Conservation (phyloP, 169 alveolate genomes). For the Plasmodium vinckei region DNA sequence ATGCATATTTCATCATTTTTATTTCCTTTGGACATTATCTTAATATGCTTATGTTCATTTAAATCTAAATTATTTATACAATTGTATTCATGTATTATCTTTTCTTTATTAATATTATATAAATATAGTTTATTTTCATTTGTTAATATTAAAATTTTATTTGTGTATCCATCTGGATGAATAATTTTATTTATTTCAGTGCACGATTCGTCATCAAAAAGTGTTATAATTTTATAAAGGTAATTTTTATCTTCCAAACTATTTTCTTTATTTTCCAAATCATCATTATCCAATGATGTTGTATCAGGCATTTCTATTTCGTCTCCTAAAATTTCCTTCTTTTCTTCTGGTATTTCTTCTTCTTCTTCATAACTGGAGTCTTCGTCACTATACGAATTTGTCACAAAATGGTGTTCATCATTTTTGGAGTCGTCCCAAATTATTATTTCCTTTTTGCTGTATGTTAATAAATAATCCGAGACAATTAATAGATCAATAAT, state of each 20-base stretch:
- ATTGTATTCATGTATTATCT: conserved; percentile 76
- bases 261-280: not conserved
- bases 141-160: conserved; percentile 79
- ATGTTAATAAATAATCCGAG: conserved; percentile 45
- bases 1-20: conserved; percentile 43
- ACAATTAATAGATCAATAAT: conserved; percentile 43
- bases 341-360: conserved; percentile 37
- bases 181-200: conserved; percentile 57
- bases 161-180: conserved; percentile 81
- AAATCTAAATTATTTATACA: conserved; percentile 50
- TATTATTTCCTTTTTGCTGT: conserved; percentile 62
- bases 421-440: conserved; percentile 37
- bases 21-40: conserved; percentile 7
- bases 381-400: not conserved
- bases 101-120: conserved; percentile 79
- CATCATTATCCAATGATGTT: not conserved
- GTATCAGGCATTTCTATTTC: not conserved
- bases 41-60: conserved; percentile 36
- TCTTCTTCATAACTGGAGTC: conserved; percentile 19
- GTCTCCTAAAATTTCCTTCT: not conserved
- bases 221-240: conserved; percentile 44
- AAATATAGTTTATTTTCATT: conserved; percentile 78
- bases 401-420: not conserved
- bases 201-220: conserved; percentile 65
- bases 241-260: conserved; percentile 16